phyloP scores from a whole-genome alignment of 768 basidiomycete genomes.

The Pisolithus albus region DNA sequence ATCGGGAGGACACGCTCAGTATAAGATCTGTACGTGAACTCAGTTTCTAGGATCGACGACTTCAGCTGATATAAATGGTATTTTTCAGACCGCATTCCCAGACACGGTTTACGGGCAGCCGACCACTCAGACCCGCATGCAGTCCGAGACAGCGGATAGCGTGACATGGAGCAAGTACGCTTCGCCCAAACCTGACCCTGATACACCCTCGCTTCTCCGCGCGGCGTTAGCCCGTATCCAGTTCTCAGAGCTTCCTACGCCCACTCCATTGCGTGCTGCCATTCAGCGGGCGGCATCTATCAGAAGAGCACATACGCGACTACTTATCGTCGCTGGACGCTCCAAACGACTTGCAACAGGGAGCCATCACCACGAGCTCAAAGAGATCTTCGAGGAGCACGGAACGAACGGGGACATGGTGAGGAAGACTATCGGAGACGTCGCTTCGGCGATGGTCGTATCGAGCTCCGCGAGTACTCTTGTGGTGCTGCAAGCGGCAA shows the following conservation, averaged over 20 bases:
- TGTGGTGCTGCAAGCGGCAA: conserved; percentile 63
- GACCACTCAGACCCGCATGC: conserved; percentile 58
- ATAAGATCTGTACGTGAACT: conserved; percentile 40
- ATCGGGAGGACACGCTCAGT: conserved; percentile 31
- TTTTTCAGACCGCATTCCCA: conserved; percentile 36
- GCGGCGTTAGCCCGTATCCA: conserved; percentile 49
- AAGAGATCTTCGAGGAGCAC: conserved; percentile 46
- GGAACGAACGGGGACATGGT: conserved; percentile 31
- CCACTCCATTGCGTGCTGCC: conserved; percentile 55
- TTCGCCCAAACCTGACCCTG: conserved; percentile 11
- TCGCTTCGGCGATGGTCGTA: conserved; percentile 72
- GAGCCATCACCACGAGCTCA: conserved; percentile 66
- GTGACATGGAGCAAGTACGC: conserved; percentile 66
- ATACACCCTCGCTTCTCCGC: conserved; percentile 11
- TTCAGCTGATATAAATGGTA: neutral
- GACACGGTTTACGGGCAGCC: conserved; percentile 68
- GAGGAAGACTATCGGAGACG: conserved; percentile 80
- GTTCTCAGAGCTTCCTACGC: conserved; percentile 52
- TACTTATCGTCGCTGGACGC: conserved; percentile 68
- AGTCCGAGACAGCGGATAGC: conserved; percentile 81
- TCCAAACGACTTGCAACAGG: conserved; percentile 68
- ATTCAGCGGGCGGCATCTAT: conserved; percentile 34
- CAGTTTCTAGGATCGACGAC: neutral
- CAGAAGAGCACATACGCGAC: conserved; percentile 27
- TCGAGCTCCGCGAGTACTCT: conserved; percentile 48